Evolutionary conservation across 192 early-diverging fungal genomes (phyloP).

Genomic region (Gamsiella multidivaricata): DNA sequence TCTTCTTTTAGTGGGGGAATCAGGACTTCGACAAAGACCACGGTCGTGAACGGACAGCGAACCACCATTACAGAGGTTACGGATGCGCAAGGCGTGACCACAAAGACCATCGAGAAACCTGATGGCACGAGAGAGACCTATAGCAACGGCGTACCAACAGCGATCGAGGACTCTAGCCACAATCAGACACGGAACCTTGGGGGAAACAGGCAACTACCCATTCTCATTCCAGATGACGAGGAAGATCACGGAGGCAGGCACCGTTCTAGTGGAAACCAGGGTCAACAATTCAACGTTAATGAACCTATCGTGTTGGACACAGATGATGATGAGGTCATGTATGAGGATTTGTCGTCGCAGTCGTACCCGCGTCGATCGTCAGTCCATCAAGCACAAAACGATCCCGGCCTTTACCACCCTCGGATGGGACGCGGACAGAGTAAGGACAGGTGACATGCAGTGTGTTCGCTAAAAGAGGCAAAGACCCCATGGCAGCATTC

Average conservation of each 20-base stretch:
- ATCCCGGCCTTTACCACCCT: conserved; percentile 28
- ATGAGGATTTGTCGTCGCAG: conserved; percentile 13
- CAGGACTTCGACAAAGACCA: conserved; percentile 37
- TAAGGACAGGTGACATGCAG: too few species aligned
- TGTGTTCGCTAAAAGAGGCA: too few species aligned
- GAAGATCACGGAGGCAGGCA: neutral
- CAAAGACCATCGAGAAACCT: conserved; percentile 29
- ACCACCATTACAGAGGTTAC: conserved; percentile 46
- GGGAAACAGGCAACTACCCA: conserved; percentile 17
- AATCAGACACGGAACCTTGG: neutral
- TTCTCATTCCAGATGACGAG: conserved; percentile 32
- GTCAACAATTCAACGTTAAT: conserved; percentile 4
- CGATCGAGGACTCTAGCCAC: conserved; percentile 22
- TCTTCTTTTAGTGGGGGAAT: conserved; percentile 30
- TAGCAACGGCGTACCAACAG: conserved; percentile 29
- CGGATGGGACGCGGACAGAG: conserved; percentile 34
- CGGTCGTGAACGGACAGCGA: conserved; percentile 38
- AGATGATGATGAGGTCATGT: conserved; percentile 26
- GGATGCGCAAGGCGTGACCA: conserved; percentile 40
- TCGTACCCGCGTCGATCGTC: conserved; percentile 5
- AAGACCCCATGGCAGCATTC: too few species aligned
- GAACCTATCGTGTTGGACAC: conserved; percentile 28
- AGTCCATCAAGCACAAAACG: neutral
- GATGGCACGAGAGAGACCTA: conserved; percentile 34
- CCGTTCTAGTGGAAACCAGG: neutral